Evolutionary conservation across 164 flowering plant genomes (phyloP).

Genomic region (Nymphaea colorata): DNA sequence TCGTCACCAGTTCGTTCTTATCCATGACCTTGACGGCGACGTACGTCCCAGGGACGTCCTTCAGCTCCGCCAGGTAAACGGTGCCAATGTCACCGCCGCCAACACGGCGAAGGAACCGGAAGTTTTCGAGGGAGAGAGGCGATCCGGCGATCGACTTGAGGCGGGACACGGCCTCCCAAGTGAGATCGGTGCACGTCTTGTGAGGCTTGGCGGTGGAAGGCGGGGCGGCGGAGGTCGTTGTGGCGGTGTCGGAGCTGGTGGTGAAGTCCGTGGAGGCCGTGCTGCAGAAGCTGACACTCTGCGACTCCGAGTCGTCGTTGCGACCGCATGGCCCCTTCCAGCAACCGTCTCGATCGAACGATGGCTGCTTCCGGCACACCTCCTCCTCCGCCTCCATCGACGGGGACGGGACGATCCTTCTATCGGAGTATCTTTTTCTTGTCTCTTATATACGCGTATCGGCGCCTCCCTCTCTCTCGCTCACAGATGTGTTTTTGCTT

Average conservation of each 20-base stretch:
- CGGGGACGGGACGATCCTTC: slow-evolving; percentile 6
- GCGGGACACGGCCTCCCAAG: slow-evolving; percentile 26
- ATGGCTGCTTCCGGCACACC: background rate
- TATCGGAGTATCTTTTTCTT: background rate
- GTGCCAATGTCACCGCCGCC: slow-evolving; percentile 83
- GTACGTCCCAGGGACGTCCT: slow-evolving; percentile 16
- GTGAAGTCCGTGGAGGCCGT: slow-evolving; percentile 33
- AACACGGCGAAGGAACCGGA: slow-evolving; percentile 48
- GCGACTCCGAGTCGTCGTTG: slow-evolving; percentile 50
- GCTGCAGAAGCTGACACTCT: slow-evolving; percentile 66
- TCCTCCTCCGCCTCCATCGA: background rate
- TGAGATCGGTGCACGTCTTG: slow-evolving; percentile 17
- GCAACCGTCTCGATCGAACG: background rate
- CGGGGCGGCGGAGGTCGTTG: slow-evolving; percentile 22
- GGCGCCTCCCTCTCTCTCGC: background rate
- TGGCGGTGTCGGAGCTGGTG: slow-evolving; percentile 51
- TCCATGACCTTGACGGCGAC: slow-evolving; percentile 79
- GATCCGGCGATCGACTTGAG: slow-evolving; percentile 17
- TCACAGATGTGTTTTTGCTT: background rate
- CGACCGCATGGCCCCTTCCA: background rate
- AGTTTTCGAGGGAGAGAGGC: slow-evolving; percentile 29
- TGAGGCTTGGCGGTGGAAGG: slow-evolving; percentile 17
- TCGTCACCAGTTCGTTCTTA: slow-evolving; percentile 38
- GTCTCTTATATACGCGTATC: background rate
- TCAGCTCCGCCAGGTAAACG: slow-evolving; percentile 56